These are phyloP conservation scores for Nigrospora sphaerica DNA, from an alignment of 2,329 filamentous ascomycete genomes.

Conservation along the genomic window DNA sequence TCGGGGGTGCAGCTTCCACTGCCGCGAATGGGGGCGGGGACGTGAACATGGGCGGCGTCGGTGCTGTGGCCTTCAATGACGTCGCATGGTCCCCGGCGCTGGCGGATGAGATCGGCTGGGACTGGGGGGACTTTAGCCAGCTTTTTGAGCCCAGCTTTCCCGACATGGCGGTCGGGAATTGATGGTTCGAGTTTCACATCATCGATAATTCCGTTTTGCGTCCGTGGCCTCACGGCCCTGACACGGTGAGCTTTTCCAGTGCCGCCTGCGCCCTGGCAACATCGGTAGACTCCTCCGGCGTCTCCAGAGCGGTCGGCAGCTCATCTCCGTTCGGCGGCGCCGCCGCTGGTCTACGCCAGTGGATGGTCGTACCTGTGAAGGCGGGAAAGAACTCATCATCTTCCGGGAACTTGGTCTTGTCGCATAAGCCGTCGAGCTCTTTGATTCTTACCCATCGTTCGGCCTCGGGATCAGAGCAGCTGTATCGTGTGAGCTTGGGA, in stretches of 20 bases:
- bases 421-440: constrained; percentile 23
- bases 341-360: constrained; percentile 20
- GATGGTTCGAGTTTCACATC: too few species aligned
- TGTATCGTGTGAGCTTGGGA: not conserved
- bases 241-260: not conserved
- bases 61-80: not conserved
- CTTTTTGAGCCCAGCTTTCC: not conserved
- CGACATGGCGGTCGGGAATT: too few species aligned
- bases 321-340: not conserved
- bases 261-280: not conserved
- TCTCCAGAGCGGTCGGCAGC: not conserved
- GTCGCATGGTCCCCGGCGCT: not conserved
- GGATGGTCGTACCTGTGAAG: constrained; percentile 33
- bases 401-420: constrained; percentile 27
- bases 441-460: constrained; percentile 20
- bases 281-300: too few species aligned
- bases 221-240: not conserved
- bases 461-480: constrained; percentile 8
- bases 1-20: too few species aligned
- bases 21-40: not conserved
- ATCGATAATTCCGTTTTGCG: too few species aligned
- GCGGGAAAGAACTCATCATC: constrained; percentile 25
- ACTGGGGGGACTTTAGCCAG: constrained; percentile 5
- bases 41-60: not conserved
- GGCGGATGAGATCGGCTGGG: constrained; percentile 3